These are phyloP conservation scores for Eimeria sp. DNA, from an alignment of 169 alveolate species.

Conservation along the genomic window DNA sequence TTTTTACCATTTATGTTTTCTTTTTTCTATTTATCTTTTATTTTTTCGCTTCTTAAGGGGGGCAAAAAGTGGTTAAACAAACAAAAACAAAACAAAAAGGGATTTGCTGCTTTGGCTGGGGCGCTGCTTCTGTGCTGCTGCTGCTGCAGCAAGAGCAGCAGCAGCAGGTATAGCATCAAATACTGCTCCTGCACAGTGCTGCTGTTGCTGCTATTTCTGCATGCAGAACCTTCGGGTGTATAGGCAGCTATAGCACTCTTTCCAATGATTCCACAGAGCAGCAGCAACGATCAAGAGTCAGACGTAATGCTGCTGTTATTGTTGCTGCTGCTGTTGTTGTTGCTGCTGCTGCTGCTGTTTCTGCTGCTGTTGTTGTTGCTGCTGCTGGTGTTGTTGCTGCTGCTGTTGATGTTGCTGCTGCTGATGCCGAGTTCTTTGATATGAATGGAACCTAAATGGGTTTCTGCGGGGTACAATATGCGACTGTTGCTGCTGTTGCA, in stretches of 20 bases:
- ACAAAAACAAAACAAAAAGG: no score
- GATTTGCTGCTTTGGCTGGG: no score
- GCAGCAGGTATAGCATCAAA: background rate
- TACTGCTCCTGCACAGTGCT: background rate
- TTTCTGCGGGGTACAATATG: constrained; percentile 11
- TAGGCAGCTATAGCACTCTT: no score
- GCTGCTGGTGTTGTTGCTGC: background rate
- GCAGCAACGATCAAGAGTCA: no score
- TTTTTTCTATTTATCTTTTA: no score
- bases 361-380: background rate
- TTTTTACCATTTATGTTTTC: no score
- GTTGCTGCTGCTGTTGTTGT: background rate
- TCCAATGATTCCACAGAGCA: no score
- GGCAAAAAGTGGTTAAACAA: no score
- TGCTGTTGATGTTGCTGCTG: background rate
- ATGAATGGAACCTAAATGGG: background rate
- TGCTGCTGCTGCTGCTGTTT: background rate
- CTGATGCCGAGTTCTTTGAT: constrained; percentile 11
- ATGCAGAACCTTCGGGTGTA: no score
- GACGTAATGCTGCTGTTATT: background rate
- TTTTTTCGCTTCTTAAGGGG: no score
- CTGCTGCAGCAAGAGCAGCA: constrained; percentile 26
- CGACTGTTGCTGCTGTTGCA: constrained; percentile 22
- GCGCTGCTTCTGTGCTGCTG: background rate
- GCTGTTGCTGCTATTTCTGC: constrained; percentile 14